A percentile compares a stretch with the other conserved stretches of the same genome.
Evolutionary conservation across 768 basidiomycete species (phyloP).

Genomic region (Serpula lacrymans): DNA sequence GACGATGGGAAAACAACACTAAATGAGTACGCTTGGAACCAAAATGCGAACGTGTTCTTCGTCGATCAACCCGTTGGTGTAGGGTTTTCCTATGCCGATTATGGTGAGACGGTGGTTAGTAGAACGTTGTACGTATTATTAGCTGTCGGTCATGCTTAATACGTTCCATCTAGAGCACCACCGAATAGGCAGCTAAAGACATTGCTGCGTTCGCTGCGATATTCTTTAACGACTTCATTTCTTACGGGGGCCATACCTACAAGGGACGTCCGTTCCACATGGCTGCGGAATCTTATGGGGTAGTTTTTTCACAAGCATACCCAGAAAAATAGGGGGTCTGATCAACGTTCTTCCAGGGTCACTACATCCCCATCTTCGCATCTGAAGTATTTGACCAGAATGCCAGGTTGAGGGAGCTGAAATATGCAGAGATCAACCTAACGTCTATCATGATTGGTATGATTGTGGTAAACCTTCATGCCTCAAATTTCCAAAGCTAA

Average conservation of each 20-base stretch:
- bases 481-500: too few species aligned
- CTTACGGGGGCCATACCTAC: too few species aligned
- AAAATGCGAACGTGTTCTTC: conserved; percentile 51
- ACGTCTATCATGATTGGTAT: conserved; percentile 48
- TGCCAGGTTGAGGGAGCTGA: conserved; percentile 35
- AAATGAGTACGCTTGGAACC: conserved; percentile 65
- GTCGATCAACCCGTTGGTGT: conserved; percentile 45
- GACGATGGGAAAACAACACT: conserved; percentile 47
- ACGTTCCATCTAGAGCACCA: conserved; percentile 45
- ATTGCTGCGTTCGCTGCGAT: conserved; percentile 68
- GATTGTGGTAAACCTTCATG: conserved; percentile 1
- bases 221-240: conserved; percentile 70
- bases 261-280: conserved; percentile 64
- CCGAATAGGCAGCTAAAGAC: conserved; percentile 66
- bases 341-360: conserved; percentile 32
- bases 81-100: conserved; percentile 45
- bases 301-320: too few species aligned
- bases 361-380: conserved; percentile 50
- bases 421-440: conserved; percentile 47
- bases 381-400: conserved; percentile 49
- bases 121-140: conserved; percentile 4
- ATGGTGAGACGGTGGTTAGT: conserved; percentile 37
- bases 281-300: conserved; percentile 56
- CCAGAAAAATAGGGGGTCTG: conserved; percentile 8
- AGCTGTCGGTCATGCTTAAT: background rate